Conservation (phyloP, 208 protist species). For the Leishmania mexicana region DNA sequence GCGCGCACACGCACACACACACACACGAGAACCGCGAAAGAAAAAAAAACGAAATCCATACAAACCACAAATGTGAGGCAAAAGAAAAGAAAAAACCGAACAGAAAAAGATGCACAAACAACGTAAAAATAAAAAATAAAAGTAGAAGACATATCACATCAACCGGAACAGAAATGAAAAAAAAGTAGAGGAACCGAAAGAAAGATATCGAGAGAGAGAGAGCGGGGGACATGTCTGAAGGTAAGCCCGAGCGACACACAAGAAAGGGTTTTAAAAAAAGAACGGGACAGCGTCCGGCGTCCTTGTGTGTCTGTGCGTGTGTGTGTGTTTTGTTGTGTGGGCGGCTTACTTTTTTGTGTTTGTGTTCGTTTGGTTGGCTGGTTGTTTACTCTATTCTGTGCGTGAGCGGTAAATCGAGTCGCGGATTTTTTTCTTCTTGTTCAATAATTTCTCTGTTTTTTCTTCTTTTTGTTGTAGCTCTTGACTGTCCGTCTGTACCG, state of each 20-base stretch:
- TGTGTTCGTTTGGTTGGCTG: not conserved
- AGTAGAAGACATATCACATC: not conserved
- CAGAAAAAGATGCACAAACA: not conserved
- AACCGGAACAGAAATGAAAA: not conserved
- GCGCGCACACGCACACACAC: no score
- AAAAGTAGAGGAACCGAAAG: not conserved
- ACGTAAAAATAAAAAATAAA: not conserved
- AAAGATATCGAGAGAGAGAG: not conserved
- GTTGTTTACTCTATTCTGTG: not conserved
- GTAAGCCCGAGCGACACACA: not conserved
- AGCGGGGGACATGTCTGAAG: not conserved
- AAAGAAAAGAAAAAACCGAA: not conserved
- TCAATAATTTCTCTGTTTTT: not conserved
- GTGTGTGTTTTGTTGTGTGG: slow-evolving; percentile 2
- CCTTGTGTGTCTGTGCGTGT: no score
- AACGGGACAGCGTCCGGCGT: not conserved
- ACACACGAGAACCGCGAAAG: not conserved
- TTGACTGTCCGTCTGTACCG: not conserved
- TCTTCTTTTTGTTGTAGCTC: not conserved
- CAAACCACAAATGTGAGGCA: not conserved
- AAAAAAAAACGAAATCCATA: not conserved
- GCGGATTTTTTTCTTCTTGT: not conserved
- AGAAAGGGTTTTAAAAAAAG: not conserved
- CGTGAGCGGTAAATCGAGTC: not conserved
- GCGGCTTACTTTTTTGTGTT: not conserved